These are phyloP conservation scores for Syncephalastrum racemosum DNA, from an alignment of 371 early-diverging fungal species.

Conservation along the genomic window DNA sequence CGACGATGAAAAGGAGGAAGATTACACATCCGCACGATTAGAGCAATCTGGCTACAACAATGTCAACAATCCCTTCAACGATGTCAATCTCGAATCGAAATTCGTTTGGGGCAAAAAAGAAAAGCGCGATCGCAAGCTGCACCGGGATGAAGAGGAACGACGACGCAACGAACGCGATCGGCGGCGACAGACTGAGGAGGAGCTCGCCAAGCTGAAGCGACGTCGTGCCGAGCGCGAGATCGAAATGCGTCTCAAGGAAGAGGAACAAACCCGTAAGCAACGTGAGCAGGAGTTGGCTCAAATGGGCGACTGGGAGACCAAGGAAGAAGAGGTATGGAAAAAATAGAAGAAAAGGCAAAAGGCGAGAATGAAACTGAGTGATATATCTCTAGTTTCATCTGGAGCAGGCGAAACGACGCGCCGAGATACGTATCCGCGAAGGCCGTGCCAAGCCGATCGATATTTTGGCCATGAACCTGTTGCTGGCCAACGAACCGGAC, in stretches of 20 bases:
- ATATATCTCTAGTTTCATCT: conserved; percentile 69
- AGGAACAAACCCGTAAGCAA: conserved; percentile 73
- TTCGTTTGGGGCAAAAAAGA: conserved; percentile 82
- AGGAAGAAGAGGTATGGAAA: conserved; percentile 73
- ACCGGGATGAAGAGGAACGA: conserved; percentile 60
- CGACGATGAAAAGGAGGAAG: conserved; percentile 19
- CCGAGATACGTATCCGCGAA: conserved; percentile 87
- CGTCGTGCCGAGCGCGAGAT: conserved; percentile 80
- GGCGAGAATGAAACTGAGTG: not conserved
- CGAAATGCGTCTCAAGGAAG: conserved; percentile 79
- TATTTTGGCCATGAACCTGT: conserved; percentile 87
- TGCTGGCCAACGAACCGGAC: conserved; percentile 71
- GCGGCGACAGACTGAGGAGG: conserved; percentile 70
- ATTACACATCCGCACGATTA: conserved; percentile 19
- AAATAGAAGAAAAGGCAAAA: not conserved
- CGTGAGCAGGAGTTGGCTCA: conserved; percentile 82
- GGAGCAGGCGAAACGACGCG: conserved; percentile 86
- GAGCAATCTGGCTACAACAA: conserved; percentile 63
- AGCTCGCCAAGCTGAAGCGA: conserved; percentile 80
- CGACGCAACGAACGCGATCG: conserved; percentile 59
- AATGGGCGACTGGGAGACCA: conserved; percentile 94
- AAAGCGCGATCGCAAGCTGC: conserved; percentile 70
- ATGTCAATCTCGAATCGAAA: conserved; percentile 76
- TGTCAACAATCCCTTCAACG: conserved; percentile 82
- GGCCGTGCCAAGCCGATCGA: conserved; percentile 92